phyloP scores from a whole-genome alignment of 176 grass and related monocot genomes.

The Urochloa ruziziensis region DNA sequence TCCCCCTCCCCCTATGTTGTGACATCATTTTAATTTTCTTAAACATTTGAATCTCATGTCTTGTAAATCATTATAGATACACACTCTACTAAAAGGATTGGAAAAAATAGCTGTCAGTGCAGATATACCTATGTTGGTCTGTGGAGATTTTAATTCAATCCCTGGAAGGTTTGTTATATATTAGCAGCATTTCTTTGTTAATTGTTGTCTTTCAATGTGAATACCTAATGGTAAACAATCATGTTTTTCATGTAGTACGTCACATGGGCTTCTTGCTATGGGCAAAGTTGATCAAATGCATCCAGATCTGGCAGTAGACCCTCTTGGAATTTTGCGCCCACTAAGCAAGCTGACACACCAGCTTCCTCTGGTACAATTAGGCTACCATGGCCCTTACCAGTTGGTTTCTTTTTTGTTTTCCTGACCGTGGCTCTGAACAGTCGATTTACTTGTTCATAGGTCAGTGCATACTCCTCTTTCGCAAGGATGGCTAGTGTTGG shows the following conservation, averaged over 20 bases:
- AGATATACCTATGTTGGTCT: constrained; percentile 94
- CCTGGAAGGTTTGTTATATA: constrained; percentile 70
- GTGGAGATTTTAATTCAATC: constrained; percentile 87
- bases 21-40: constrained; percentile 7
- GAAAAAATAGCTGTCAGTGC: constrained; percentile 95
- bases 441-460: constrained; percentile 47
- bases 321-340: constrained; percentile 69
- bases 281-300: constrained; percentile 82
- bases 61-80: constrained; percentile 47
- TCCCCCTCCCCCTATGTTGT: not conserved
- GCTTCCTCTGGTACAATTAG: constrained; percentile 73
- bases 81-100: constrained; percentile 88
- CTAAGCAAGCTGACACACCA: constrained; percentile 82
- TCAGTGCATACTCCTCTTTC: constrained; percentile 91
- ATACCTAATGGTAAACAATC: constrained; percentile 7
- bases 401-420: not conserved
- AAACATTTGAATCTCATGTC: not conserved
- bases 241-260: constrained; percentile 50
- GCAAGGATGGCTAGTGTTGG: constrained; percentile 53
- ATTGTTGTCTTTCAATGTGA: not conserved
- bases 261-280: constrained; percentile 76
- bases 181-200: not conserved
- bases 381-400: not conserved
- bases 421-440: constrained; percentile 14
- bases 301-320: constrained; percentile 76